Conservation (phyloP, 164 flowering plant genomes). For the Aristolochia fimbriata region DNA sequence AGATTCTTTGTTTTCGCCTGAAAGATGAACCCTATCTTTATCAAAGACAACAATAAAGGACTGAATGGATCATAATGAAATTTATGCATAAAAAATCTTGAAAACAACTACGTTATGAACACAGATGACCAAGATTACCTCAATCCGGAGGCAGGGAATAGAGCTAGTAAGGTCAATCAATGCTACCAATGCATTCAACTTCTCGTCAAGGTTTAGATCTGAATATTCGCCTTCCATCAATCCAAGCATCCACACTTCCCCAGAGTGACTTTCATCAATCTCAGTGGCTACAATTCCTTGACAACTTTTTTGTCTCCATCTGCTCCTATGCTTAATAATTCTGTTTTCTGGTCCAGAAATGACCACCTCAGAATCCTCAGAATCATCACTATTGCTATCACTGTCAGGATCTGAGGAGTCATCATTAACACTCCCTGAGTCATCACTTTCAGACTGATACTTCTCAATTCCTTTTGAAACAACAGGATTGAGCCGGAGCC, state of each 20-base stretch:
- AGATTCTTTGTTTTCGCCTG: too few species aligned
- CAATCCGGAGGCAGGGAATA: conserved; percentile 46
- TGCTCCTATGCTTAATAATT: conserved; percentile 10
- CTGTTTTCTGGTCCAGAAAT: conserved; percentile 28
- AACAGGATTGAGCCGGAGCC: conserved; percentile 45
- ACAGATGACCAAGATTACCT: conserved; percentile 36
- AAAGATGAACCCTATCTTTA: too few species aligned
- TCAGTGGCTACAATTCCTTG: conserved; percentile 33
- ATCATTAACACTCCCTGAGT: conserved; percentile 72
- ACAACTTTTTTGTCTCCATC: conserved; percentile 18
- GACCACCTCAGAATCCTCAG: conserved; percentile 19
- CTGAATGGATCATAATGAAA: too few species aligned
- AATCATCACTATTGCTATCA: conserved; percentile 20
- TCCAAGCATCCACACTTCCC: conserved; percentile 84
- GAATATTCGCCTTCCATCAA: conserved; percentile 92
- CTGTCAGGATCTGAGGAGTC: conserved; percentile 25
- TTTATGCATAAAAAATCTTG: too few species aligned
- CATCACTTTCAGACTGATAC: conserved; percentile 47
- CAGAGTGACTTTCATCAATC: conserved; percentile 87
- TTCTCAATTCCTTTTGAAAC: conserved; percentile 25
- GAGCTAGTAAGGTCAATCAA: conserved; percentile 69
- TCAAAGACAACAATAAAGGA: too few species aligned
- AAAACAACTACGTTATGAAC: too few species aligned
- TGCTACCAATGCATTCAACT: conserved; percentile 60
- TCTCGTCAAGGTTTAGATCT: conserved; percentile 82